Evolutionary conservation across 768 basidiomycete genomes (phyloP), one percentile per base, ranked within the genome.

Genomic region (Agaricus blazei): DNA sequence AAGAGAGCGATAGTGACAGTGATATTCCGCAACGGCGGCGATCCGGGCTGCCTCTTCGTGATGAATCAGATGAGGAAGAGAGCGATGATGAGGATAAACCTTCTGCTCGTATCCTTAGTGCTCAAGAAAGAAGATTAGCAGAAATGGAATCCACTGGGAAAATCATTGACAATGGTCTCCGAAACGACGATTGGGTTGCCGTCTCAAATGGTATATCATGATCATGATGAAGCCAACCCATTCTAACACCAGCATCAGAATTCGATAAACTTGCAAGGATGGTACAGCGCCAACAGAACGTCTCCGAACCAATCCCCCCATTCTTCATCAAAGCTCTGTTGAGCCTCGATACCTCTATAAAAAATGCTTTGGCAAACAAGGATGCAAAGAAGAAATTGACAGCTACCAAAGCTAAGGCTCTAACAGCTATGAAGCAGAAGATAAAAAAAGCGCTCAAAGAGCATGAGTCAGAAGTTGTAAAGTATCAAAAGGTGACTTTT

Each of bases 361-460:
- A 83, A 61, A 74, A 70, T 26, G 84, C 92, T 5, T 71, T 90
- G 42, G 75, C 85, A 9, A 94, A 97, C 70, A 96, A 95, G 70
- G 87, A 88, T 57, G 85, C 92, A 9, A 90, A 90, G 74, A 97
- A 98, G 74, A 98, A 97, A 74, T 92, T 95, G 87, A 96, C 94
- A 61, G 89, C 93, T 1, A 87, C 81, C 59, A 95, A 95, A 64
- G 90, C 93, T 40, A 94, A 91, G 64, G 93, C 94, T 2, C 79
- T 98, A 60, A 98, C 93, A 51, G 89, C 90, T n/a, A 89, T 98
- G 86, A 98, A 95, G 73, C 96, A 98, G 72, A 97, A 95, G 70
- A 79, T 98, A 53, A 95, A 90, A 75, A 98, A 95, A 75, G 80
- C 88, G 9, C 63, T 78, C 53, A 96, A 94, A 70, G 97, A 98